Percentiles rank a stretch among this genome's conserved stretches.
phyloP scores from a whole-genome alignment of 495 filamentous ascomycete genomes.

The Penicillium crystallinum region DNA sequence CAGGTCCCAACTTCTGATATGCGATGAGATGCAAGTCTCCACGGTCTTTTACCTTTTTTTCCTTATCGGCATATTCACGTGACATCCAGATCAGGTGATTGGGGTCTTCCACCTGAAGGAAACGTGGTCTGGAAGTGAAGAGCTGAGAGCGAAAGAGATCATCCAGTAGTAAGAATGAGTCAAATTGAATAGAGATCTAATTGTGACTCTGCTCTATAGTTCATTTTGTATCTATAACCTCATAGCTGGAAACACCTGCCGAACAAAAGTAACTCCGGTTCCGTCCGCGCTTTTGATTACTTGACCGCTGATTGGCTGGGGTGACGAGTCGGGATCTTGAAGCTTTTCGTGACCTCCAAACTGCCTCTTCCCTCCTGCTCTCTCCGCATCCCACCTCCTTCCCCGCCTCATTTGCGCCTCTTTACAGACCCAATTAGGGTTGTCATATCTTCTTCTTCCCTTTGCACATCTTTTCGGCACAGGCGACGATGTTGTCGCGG shows the following conservation, averaged over 20 bases:
- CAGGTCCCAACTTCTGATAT: not conserved
- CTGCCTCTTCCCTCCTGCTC: conserved; percentile 28
- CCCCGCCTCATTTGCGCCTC: conserved; percentile 38
- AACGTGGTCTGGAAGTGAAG: not conserved
- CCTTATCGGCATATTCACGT: conserved; percentile 35
- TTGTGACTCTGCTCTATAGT: not conserved
- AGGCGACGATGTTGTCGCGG: conserved; percentile 77
- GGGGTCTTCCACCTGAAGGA: not conserved
- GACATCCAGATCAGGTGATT: conserved; percentile 28
- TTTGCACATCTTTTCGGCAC: conserved; percentile 37
- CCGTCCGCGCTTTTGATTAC: conserved; percentile 28
- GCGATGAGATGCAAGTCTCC: conserved; percentile 1
- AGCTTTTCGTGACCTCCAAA: conserved; percentile 45
- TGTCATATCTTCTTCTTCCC: conserved; percentile 21
- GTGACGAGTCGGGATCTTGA: conserved; percentile 39
- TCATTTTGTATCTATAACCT: not conserved
- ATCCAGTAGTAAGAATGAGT: not conserved
- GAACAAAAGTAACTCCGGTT: conserved; percentile 40
- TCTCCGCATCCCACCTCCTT: conserved; percentile 22
- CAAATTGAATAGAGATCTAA: not conserved
- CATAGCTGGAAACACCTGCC: not conserved
- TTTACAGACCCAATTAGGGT: conserved; percentile 34
- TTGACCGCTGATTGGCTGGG: conserved; percentile 1
- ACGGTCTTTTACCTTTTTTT: conserved; percentile 26
- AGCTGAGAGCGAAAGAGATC: not conserved